Base-by-base conservation (phyloP, 768 basidiomycete genomes). In the Boletus sensibilis region DNA sequence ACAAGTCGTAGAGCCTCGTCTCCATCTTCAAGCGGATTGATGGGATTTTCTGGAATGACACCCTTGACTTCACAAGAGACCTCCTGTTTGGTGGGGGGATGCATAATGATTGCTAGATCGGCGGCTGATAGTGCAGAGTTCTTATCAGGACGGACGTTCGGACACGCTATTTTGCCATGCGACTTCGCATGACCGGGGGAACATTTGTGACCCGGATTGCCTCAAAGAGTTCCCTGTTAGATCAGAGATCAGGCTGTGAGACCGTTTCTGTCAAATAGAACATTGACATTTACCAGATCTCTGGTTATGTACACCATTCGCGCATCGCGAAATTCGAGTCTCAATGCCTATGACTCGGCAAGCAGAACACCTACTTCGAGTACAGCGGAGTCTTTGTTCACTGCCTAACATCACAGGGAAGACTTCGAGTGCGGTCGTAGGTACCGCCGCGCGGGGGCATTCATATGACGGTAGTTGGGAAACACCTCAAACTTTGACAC, bases 1-100 rank as follows among this genome's bases (percentile, higher is more conserved):
- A 46, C 45, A 13, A 46, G 29, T 29, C 45, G 45, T 20, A 86
- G 74, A 6, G 85, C 85, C 62, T 85, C 85, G 61, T 85, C 83
- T n/a, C 80, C 83, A 40, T 57, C 44, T n/a, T 38, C 47, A 3
- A 20, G 42, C 2, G 27, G 31, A 2, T 40, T 12, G 33, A 46
- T 37, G 9, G 12, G 16, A 37, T 29, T 35, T 20, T 13, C 20
- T n/a, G 25, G 16, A 55, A 5, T 6, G 21, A 16, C 27, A 9
- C 2, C 20, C 11, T 35, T 55, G 40, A 23, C n/a, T 27, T 41
- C 39, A 10, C 14, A 29, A 34, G 40, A 53, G 33, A 27, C 39
- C 11, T 42, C 27, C 29, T 52, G 49, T 35, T 42, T 34, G 39
- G 31, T 25, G 23, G n/a, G 8, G 49, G 25, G 23, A 25, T 35